phyloP scores from a whole-genome alignment of 345 rosid species.

The Crucihimalaya himalaica region DNA sequence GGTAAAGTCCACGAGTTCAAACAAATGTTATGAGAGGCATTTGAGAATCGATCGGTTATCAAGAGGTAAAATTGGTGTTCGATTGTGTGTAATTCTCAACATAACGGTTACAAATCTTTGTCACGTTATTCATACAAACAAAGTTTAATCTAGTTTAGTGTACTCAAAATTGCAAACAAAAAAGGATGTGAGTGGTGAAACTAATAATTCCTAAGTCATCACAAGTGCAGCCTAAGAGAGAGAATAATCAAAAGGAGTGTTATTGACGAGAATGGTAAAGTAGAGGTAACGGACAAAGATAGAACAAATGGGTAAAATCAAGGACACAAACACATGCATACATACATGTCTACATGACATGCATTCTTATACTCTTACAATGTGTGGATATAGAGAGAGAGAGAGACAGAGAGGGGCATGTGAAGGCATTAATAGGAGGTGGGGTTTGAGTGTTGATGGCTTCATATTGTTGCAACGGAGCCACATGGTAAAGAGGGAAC shows the following conservation, averaged over 20 bases:
- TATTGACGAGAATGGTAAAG: neutral
- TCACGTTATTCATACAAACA: neutral
- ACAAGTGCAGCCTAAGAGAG: conserved; percentile 17
- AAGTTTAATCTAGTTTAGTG: neutral
- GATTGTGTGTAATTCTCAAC: neutral
- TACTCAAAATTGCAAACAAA: neutral
- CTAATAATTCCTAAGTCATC: conserved; percentile 5
- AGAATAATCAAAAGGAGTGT: conserved; percentile 13
- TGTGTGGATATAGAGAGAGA: conserved; percentile 24
- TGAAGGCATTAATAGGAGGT: conserved; percentile 39
- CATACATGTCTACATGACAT: conserved; percentile 16
- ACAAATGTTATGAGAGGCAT: too few species aligned
- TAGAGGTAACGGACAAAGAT: conserved; percentile 12
- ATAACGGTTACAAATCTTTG: neutral
- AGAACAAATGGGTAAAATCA: conserved; percentile 23
- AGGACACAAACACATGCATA: conserved; percentile 33
- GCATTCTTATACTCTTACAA: conserved; percentile 14
- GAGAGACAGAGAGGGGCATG: conserved; percentile 26
- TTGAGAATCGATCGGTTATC: too few species aligned
- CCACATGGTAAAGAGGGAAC: conserved; percentile 35
- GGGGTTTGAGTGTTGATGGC: conserved; percentile 40
- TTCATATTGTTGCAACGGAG: conserved; percentile 33
- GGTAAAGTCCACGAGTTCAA: too few species aligned
- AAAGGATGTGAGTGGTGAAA: conserved; percentile 4
- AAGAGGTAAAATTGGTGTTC: neutral